Evolutionary conservation across 2,329 filamentous ascomycete species (phyloP).

Genomic region (Tolypocladium ophioglossoides): DNA sequence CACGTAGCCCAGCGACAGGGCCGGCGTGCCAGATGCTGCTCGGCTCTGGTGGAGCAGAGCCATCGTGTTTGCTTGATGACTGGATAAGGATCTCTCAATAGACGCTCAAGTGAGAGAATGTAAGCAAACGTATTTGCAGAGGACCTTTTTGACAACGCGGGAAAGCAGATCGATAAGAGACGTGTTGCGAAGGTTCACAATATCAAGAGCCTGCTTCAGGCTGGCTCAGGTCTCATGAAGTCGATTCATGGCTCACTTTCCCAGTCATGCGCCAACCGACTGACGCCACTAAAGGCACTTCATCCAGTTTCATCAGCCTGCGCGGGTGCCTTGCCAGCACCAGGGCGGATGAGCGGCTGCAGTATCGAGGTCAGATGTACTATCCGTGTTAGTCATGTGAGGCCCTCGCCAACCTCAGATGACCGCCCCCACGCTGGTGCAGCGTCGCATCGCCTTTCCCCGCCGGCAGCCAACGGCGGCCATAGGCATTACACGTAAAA

Average conservation of each 20-base stretch:
- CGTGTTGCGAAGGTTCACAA: not conserved
- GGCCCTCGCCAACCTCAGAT: not conserved
- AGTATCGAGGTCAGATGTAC: not conserved
- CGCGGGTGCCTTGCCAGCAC: not conserved
- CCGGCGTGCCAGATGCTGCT: not conserved
- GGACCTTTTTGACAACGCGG: not conserved
- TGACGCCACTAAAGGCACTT: not conserved
- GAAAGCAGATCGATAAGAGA: not conserved
- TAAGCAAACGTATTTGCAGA: not conserved
- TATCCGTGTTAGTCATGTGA: not conserved
- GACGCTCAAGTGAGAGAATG: not conserved
- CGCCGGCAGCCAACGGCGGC: not conserved
- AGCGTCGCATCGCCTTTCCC: not conserved
- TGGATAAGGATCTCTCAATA: not conserved
- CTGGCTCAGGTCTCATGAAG: not conserved
- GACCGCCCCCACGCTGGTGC: not conserved
- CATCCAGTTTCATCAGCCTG: not conserved
- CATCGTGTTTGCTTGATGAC: not conserved
- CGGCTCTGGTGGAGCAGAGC: not conserved
- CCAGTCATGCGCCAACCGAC: not conserved
- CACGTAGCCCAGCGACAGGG: slow-evolving; percentile 6
- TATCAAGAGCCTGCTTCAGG: not conserved
- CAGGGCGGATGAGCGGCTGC: not conserved
- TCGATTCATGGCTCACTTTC: not conserved
- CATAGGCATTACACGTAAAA: not conserved